These are phyloP conservation scores for Aspergillus novofumigatus DNA, from an alignment of 2,329 filamentous ascomycete species.

Conservation along the genomic window DNA sequence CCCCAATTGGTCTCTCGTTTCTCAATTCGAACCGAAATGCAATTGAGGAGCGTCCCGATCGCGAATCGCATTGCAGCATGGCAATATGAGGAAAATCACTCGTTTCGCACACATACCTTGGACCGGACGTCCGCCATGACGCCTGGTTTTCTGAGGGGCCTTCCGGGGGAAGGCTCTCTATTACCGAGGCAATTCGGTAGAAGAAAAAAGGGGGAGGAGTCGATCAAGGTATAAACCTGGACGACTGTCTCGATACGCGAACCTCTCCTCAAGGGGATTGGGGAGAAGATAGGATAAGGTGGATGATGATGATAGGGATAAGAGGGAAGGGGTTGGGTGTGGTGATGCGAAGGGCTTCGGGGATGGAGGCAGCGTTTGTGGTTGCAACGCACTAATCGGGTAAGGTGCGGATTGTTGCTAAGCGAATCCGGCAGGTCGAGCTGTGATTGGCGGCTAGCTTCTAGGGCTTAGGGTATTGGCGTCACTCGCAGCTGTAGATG, in stretches of 20 bases:
- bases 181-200: slow-evolving; percentile 45
- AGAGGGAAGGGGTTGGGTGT: slow-evolving; percentile 18
- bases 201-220: slow-evolving; percentile 22
- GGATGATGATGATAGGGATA: slow-evolving; percentile 24
- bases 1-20: not conserved
- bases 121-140: slow-evolving; percentile 52
- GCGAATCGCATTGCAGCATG: slow-evolving; percentile 1
- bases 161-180: slow-evolving; percentile 48
- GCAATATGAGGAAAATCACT: slow-evolving; percentile 5
- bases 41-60: slow-evolving; percentile 7
- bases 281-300: slow-evolving; percentile 10
- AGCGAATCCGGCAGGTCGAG: slow-evolving; percentile 28
- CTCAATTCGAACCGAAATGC: slow-evolving; percentile 2
- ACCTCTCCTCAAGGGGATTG: slow-evolving; percentile 21
- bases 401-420: slow-evolving; percentile 34
- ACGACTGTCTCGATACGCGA: slow-evolving; percentile 23
- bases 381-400: slow-evolving; percentile 32
- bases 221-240: slow-evolving; percentile 35
- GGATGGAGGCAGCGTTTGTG: slow-evolving; percentile 23
- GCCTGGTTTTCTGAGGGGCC: slow-evolving; percentile 44
- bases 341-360: slow-evolving; percentile 6
- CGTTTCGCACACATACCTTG: slow-evolving; percentile 41
- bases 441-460: slow-evolving; percentile 20
- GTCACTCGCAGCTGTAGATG: slow-evolving; percentile 25
- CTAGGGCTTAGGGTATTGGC: slow-evolving; percentile 42